Evolutionary conservation across 2,329 filamentous ascomycete genomes (phyloP), one percentile per base, ranked within the genome.

Genomic region (Fonsecaea pugnacius): DNA sequence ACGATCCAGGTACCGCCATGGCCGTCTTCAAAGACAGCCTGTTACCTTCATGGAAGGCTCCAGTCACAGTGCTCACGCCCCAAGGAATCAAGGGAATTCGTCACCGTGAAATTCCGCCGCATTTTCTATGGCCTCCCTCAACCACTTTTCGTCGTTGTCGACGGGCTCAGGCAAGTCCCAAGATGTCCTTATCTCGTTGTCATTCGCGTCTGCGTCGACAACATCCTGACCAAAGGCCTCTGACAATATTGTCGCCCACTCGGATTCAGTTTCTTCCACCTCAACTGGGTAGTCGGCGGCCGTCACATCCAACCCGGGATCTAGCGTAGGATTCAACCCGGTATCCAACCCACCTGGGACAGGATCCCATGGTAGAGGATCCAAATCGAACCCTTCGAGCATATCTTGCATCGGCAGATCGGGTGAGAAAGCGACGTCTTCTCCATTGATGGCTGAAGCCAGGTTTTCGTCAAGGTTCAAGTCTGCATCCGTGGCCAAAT

Each of bases 101-200:
- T 30, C 38, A 43, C 9, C 16, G 16, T 43, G 16, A n/a, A 7
- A 7, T 7, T 18, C 38, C n/a, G 16, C 5, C 38, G 38, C 16
- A 6, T n/a, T 43, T 18, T 4, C 38, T 16, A 56, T 43, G 9
- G 14, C 35, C 54, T 56, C 54, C 4, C 24, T 24, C 36, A 56
- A 43, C 54, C 54, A 56, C 35, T 38, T 18, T 27, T 35, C n/a
- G 10, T 56, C 54, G 35, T 43, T 43, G 21, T 56, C 35, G 10
- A 24, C 27, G 10, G 43, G 36, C 16, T 56, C 35, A 10, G 54
- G 54, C 18, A 56, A 35, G 9, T 12, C 36, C 54, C 10, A 56
- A 8, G 36, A 40, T 2, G 21, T 40, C 12, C 2, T 16, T 16
- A 16, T 16, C 14, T 16, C 36, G 36, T 40, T 16, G 2, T 38